These are phyloP conservation scores for Cystobasidium ongulense DNA, from an alignment of 768 basidiomycete genomes.

Conservation along the genomic window DNA sequence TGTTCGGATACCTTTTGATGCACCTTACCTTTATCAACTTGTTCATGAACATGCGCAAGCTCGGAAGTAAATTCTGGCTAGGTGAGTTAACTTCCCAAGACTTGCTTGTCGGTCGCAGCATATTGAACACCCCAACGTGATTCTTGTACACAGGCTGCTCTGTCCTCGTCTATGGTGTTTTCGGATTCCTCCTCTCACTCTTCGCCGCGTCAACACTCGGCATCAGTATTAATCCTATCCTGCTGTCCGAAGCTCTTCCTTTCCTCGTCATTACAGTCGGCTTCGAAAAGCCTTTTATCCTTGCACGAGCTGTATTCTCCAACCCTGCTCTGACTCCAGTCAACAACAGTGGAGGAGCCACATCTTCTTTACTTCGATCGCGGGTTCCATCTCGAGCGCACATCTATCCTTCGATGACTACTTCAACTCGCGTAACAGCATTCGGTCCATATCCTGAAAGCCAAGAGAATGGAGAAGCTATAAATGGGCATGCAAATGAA, in stretches of 20 bases:
- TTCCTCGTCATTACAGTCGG: conserved; percentile 97
- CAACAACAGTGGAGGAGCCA: conserved; percentile 36
- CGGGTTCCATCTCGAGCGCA: not conserved
- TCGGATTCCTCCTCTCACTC: conserved; percentile 75
- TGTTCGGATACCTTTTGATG: conserved; percentile 90
- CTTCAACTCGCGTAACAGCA: conserved; percentile 34
- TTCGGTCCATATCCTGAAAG: conserved; percentile 13
- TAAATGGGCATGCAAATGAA: not conserved
- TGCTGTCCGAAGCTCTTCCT: conserved; percentile 86
- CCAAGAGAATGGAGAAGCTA: not conserved
- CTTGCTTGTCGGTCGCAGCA: too few relatives aligned
- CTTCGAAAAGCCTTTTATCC: conserved; percentile 90
- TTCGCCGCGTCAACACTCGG: conserved; percentile 64
- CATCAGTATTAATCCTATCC: conserved; percentile 85
- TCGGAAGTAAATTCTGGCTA: conserved; percentile 69
- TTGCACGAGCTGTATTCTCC: conserved; percentile 79
- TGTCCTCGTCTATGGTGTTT: conserved; percentile 68
- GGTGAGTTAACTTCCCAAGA: conserved; percentile 42
- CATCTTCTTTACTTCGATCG: conserved; percentile 41
- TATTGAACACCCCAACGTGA: too few relatives aligned
- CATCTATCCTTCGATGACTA: not conserved
- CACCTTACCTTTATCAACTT: conserved; percentile 87
- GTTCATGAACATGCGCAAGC: conserved; percentile 73
- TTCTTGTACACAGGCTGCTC: conserved; percentile 53
- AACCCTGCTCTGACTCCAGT: conserved; percentile 52